Percentiles rank a stretch among this genome's conserved stretches.
Evolutionary conservation across 2,329 filamentous ascomycete species (phyloP).

Genomic region (Nigrospora oryzae): DNA sequence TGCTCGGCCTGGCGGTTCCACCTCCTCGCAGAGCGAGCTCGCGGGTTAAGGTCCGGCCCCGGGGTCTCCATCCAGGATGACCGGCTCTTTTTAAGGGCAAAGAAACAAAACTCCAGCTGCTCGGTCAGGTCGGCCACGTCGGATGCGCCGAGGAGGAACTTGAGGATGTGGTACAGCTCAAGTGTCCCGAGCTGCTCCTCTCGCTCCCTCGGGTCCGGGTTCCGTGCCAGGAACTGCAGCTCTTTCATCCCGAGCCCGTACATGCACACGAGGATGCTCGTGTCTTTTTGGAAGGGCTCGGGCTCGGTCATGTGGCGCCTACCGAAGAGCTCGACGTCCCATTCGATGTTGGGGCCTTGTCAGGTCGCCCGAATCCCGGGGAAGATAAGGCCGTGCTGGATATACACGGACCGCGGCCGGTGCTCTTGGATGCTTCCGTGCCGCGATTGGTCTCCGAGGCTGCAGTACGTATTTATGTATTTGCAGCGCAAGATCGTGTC

Average conservation of each 20-base stretch:
- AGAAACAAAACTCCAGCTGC: conserved; percentile 1
- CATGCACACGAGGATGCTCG: conserved; percentile 1
- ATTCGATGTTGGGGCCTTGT: not conserved
- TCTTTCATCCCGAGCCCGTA: conserved; percentile 3
- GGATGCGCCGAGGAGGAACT: not conserved
- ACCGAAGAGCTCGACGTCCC: not conserved
- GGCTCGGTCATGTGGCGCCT: not conserved
- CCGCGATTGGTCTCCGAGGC: too few species aligned
- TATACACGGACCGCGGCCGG: too few species aligned
- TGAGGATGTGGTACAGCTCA: conserved; percentile 1
- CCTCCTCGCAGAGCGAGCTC: too few species aligned
- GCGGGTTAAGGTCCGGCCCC: too few species aligned
- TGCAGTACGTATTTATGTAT: too few species aligned
- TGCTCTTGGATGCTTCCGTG: too few species aligned
- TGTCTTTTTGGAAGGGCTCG: not conserved
- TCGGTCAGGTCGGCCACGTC: conserved; percentile 1
- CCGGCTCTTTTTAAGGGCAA: not conserved
- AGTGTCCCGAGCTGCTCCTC: not conserved
- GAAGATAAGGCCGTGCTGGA: too few species aligned
- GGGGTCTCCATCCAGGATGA: not conserved
- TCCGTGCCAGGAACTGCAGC: not conserved
- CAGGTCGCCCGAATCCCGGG: too few species aligned
- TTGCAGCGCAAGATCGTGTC: too few species aligned
- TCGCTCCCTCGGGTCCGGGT: not conserved
- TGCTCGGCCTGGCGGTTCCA: too few species aligned